Base-by-base conservation (phyloP, 805 yeast species). In the Blastobotrys muscicola region DNA sequence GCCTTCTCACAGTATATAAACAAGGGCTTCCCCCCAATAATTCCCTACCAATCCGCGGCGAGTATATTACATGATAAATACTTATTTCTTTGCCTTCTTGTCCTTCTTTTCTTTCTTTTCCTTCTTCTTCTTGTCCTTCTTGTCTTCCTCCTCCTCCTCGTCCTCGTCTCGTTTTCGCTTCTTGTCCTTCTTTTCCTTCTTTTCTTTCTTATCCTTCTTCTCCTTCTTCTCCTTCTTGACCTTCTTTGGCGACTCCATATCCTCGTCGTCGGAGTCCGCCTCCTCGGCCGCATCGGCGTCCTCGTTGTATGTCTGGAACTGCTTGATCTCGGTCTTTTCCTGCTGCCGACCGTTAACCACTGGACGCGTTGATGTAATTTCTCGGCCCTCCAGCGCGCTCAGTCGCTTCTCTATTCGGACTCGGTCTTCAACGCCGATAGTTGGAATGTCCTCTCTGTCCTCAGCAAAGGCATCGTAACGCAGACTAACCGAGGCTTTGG, bases 381-480 rank as follows among this genome's bases (percentile, higher is more conserved):
- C 97, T 68, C 95, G 85, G 55, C 98, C 98, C 70, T 92, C 98
- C 55, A 92, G 74, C 48, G 89, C 85, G 64, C 95, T 85, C 57
- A 92, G 78, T 72, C 98, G 82, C 47, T 85, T 75, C 70, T 92
- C 98, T 57, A 92, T 90, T 74, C 86, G 87, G 54, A 85, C 79
- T 70, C 98, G 81, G 54, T 84, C 90, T 54, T 80, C 82, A 55
- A 85, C 72, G 60, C 98, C 98, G 59, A 89, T 75, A 56, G 89
- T 94, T 51, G 97, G 96, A 50, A 85, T 77, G 60, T 92, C 97
- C 35, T 55, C 59, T 68, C 97, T 80, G 58, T 92, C 97, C 72
- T 92, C 98, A 52, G 97, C 82, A 49, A 92, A 73, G 29, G 97
- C 95, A 71, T 92, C 98, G 66, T 84, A 90, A 74, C 98, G 85